phyloP scores from a whole-genome alignment of 2,329 filamentous ascomycete genomes.

The Colletotrichum costaricense region DNA sequence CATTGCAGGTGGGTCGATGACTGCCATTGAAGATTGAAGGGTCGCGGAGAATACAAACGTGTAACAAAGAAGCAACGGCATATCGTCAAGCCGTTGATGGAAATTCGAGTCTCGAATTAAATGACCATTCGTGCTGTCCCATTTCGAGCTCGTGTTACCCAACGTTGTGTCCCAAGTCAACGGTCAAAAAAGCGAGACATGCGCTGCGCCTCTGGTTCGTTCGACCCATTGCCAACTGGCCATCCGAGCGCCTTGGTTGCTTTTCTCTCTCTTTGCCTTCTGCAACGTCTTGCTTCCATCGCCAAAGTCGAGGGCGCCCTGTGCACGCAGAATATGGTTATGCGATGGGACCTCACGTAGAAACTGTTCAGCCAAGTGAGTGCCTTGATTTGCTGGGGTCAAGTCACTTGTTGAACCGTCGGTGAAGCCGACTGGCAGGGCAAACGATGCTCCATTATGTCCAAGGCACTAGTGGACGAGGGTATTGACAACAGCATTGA shows the following conservation, averaged over 20 bases:
- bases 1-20: not conserved
- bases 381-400: conserved; percentile 10
- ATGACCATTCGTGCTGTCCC: not conserved
- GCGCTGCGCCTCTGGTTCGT: conserved; percentile 11
- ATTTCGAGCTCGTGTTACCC: not conserved
- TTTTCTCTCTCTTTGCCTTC: not conserved
- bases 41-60: not conserved
- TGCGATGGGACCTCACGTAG: conserved; percentile 12
- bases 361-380: conserved; percentile 9
- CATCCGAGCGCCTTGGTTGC: conserved; percentile 13
- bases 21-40: not conserved
- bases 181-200: conserved; percentile 10
- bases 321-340: not conserved
- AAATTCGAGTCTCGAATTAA: not conserved
- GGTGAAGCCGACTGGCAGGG: conserved; percentile 24
- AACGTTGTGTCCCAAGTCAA: not conserved
- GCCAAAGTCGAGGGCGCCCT: not conserved
- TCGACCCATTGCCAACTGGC: conserved; percentile 22
- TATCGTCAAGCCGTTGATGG: not conserved
- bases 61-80: not conserved
- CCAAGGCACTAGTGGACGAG: not conserved
- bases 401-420: conserved; percentile 14
- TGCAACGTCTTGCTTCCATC: conserved; percentile 3
- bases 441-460: conserved; percentile 14
- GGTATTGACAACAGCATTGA: conserved; percentile 10